phyloP scores from a whole-genome alignment of 176 grass and related monocot genomes.

The Saccharum spontaneum region DNA sequence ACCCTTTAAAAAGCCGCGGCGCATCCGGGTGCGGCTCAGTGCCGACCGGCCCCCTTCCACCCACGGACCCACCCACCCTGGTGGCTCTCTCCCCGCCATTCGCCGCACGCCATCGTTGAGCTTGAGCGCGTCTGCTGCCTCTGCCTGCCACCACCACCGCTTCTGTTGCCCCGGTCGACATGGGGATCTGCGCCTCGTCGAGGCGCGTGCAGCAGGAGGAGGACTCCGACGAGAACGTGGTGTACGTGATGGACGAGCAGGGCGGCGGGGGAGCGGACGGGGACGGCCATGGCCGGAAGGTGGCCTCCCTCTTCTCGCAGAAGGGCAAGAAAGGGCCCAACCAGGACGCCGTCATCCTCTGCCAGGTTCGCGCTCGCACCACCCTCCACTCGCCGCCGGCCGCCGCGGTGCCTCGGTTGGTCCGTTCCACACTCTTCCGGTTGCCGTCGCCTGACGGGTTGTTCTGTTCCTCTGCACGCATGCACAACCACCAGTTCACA shows the following conservation, averaged over 20 bases:
- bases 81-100: too few species aligned
- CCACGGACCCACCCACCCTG: too few species aligned
- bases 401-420: neutral
- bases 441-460: too few species aligned
- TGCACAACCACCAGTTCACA: too few species aligned
- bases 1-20: slow-evolving; percentile 13
- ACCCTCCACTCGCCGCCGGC: neutral
- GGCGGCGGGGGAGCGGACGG: neutral
- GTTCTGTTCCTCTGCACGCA: too few species aligned
- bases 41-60: too few species aligned
- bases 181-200: slow-evolving; percentile 73
- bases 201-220: slow-evolving; percentile 37
- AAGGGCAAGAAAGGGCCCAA: slow-evolving; percentile 94
- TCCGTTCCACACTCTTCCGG: neutral
- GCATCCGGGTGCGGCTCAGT: too few species aligned
- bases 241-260: slow-evolving; percentile 62
- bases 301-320: slow-evolving; percentile 84
- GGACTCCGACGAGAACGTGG: slow-evolving; percentile 67
- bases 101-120: neutral
- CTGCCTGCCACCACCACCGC: too few species aligned
- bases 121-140: neutral
- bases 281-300: slow-evolving; percentile 32
- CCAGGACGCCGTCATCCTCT: slow-evolving; percentile 93
- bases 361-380: slow-evolving; percentile 47
- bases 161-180: neutral